Base-by-base conservation (phyloP, 2,329 filamentous ascomycete genomes). In the Huntiella omanensis region DNA sequence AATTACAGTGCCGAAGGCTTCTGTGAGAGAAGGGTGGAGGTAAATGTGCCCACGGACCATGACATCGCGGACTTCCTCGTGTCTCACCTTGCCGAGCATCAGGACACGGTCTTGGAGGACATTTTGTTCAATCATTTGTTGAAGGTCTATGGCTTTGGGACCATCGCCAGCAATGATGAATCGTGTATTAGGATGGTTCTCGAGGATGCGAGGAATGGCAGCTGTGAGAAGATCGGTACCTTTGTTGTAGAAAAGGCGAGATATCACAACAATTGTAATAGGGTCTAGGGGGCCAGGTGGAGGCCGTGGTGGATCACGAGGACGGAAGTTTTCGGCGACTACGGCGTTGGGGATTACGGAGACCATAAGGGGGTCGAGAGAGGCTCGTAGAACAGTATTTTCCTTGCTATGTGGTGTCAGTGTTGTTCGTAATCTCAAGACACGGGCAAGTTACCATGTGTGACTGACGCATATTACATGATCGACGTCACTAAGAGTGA, bases 401-500 rank as follows among this genome's bases (percentile, higher is more conserved):
- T 98, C 91, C 60, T 98, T 98, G 66, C 86, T 93, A 52, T 2
- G 34, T 2, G 13, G 33, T 15, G 3, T 28, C 33, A 37, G 19
- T n/a, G 16, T 4, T 1, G 7, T 15, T 28, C 22, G 5, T 28
- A 28, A 28, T 28, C 6, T 32, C n/a, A 19, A 38, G n/a, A 39
- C 17, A 37, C 28, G 39, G 16, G 12, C 22, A 17, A 53, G 70
- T 52, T 65, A 91, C 86, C 88, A 95, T 35, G 91, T 98, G 67
- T 98, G 87, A 62, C 86, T 95, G 55, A 98, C 91, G 57, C 91
- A 98, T 40, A 98, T 93, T 51, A 92, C 87, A 69, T 98, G 91
- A 58, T 96, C 91, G 11, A 98, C 87, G 58, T 98, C 91, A 59
- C 88, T 96, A 52, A 98, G 61, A 0, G 77, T 88, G 57, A 98